Base-by-base conservation (phyloP, 257 asterid species). In the Misopates orontium region DNA sequence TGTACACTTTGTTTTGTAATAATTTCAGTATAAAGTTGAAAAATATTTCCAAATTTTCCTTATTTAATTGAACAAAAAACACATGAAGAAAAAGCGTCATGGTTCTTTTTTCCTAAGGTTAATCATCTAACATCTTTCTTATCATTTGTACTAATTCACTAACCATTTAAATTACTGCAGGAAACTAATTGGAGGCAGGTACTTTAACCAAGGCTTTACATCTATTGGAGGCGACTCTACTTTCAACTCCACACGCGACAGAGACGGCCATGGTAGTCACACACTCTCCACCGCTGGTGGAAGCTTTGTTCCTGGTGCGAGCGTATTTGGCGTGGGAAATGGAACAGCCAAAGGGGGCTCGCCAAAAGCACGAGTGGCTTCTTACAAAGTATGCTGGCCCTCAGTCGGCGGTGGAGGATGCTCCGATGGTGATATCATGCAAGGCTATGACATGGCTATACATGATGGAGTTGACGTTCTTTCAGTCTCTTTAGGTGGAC, bases 341-440 rank as follows among this genome's bases (percentile, higher is more conserved):
- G 97, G 98, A 14, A 92, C 95, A 0, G 93, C 84, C 0, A 92
- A 85, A 68, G 97, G 97, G 0, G 98, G 98, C 1, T 79, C 97
- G 0, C 98, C 98, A 0, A 49, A 10, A 18, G 87, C 97, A 8
- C 76, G 96, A 21, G 95, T 82, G 1, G 97, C 96, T 5, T 18
- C 86, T 0, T 89, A 92, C 82, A 87, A 77, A 69, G 83, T 82
- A 0, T 89, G 97, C 66, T 92, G 85, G 84, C 74, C 76, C n/a
- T n/a, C n/a, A n/a, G n/a, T n/a, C n/a, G n/a, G n/a, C n/a, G n/a
- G n/a, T n/a, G n/a, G n/a, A n/a, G 79, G 50, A 12, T 92, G 98
- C 77, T 60, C 32, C 1, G 90, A 79, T 1, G 78, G 87, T 1
- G 98, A 92, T 53, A 68, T 85, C 16, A 0, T 89, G 54, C 61